These are phyloP conservation scores for Coemansia reversa DNA, from an alignment of 192 early-diverging fungal species.

Conservation along the genomic window DNA sequence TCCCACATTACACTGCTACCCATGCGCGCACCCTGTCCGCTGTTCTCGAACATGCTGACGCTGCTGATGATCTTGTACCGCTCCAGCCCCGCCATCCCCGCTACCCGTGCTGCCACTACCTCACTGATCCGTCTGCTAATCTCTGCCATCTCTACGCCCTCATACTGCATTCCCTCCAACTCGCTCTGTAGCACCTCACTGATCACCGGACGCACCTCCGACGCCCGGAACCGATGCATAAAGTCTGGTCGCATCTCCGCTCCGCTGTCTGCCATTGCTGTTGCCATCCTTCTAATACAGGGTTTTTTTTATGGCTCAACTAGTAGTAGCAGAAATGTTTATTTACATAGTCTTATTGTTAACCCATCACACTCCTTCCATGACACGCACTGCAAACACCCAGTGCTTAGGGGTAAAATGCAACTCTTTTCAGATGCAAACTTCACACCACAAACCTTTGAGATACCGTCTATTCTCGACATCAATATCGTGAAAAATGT, in stretches of 20 bases:
- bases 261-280: constrained; percentile 1
- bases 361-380: background rate
- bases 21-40: constrained; percentile 44
- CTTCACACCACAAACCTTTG: too few relatives aligned
- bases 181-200: constrained; percentile 28
- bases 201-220: constrained; percentile 13
- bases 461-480: background rate
- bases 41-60: constrained; percentile 34
- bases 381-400: background rate
- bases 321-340: background rate
- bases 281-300: background rate
- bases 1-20: constrained; percentile 29
- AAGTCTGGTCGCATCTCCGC: constrained; percentile 12
- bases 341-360: background rate
- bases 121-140: constrained; percentile 23
- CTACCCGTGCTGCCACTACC: constrained; percentile 25
- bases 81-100: constrained; percentile 23
- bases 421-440: too few relatives aligned
- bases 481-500: background rate
- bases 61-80: constrained; percentile 45
- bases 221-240: constrained; percentile 33
- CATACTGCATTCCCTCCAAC: constrained; percentile 18
- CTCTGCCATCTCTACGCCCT: constrained; percentile 18
- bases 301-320: background rate
- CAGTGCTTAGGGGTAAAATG: background rate